Base-by-base conservation (phyloP, 2,329 filamentous ascomycete species). In the Orbilia quercus region DNA sequence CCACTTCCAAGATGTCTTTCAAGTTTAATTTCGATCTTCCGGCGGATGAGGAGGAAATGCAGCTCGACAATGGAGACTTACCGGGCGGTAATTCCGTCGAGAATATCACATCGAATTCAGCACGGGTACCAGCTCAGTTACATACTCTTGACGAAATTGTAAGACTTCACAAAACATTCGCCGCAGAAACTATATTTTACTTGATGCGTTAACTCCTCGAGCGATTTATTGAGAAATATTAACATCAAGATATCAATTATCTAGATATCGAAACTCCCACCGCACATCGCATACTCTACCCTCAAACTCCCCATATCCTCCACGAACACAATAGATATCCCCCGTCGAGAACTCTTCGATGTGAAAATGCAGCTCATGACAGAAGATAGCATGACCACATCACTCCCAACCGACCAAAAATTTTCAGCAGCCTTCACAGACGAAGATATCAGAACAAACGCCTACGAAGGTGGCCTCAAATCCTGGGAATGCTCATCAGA, bases 401-500 rank as follows among this genome's bases (percentile, higher is more conserved):
- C 25, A 69, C 51, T 78, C 3, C 77, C 78, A 7, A 23, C 14
- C 9, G 38, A 14, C 23, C 28, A 47, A 36, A 64, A 40, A 16
- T 67, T 69, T 50, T 63, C 57, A 18, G 58, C 62, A 14, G 64
- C 58, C 2, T 74, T 74, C 36, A 76, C 79, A 12, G 80, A 83
- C 74, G 88, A 90, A 75, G 91, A 95, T 80, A 88, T 95, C 75
- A 90, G 88, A 80, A 90, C 90, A 63, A 91, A 91, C 57, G 86
- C 94, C 71, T 95, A 95, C 81, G 91, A 95, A 81, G 91, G 91
- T 65, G 91, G 91, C 22, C 92, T 94, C 82, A 95, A 95, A 82
- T 93, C 90, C 78, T 95, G 91, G 91, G 91, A 95, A 82, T 93
- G 91, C 81, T 91, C 89, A 71, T 84, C 92, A 58, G 91, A 95